phyloP scores from a whole-genome alignment of 2,329 filamentous ascomycete genomes.

The Lecanicillium sp. region DNA sequence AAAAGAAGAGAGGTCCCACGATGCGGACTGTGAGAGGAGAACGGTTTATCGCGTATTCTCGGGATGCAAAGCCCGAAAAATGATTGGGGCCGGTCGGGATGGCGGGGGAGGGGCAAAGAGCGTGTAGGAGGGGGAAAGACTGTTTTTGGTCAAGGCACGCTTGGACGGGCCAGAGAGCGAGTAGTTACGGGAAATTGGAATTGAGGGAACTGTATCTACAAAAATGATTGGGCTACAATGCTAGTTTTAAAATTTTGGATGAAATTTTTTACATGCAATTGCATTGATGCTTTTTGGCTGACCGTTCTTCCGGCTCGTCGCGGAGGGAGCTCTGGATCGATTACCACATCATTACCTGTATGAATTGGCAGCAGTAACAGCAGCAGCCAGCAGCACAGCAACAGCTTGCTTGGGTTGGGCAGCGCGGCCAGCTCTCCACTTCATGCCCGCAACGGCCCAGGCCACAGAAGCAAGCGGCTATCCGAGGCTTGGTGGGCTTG shows the following conservation, averaged over 20 bases:
- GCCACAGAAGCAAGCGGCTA: slow-evolving; percentile 8
- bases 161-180: not conserved
- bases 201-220: too few species aligned
- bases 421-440: too few species aligned
- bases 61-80: slow-evolving; percentile 15
- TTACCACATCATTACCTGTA: slow-evolving; percentile 14
- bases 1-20: slow-evolving; percentile 9
- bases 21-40: slow-evolving; percentile 2
- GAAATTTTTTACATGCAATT: too few species aligned
- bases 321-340: too few species aligned
- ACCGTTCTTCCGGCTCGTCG: too few species aligned
- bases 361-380: slow-evolving; percentile 4
- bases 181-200: too few species aligned
- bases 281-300: too few species aligned
- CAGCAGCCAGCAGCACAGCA: too few species aligned
- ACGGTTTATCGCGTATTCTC: slow-evolving; percentile 9
- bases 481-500: slow-evolving; percentile 9
- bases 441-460: too few species aligned
- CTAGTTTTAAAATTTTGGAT: too few species aligned
- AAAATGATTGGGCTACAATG: too few species aligned
- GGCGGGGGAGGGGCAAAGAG: slow-evolving; percentile 13
- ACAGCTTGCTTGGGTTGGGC: too few species aligned
- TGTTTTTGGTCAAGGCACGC: not conserved
- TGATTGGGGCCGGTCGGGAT: slow-evolving; percentile 6
- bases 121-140: not conserved